These are phyloP conservation scores for Takashimella koratensis DNA, from an alignment of 1,284 basidiomycete genomes.

Conservation along the genomic window DNA sequence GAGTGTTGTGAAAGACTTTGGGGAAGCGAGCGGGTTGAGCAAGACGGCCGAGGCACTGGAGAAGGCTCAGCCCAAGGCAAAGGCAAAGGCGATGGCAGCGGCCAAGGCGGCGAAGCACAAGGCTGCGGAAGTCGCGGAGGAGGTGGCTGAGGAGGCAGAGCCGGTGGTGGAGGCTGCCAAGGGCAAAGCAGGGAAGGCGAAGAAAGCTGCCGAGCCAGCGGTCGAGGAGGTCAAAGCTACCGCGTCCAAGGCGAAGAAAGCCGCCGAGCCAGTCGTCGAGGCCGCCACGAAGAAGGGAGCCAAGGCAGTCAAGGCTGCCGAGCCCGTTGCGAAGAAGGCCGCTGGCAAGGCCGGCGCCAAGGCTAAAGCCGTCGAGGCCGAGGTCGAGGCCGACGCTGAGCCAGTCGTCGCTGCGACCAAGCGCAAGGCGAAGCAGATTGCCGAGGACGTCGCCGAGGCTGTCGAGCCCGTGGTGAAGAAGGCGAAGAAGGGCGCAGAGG, in stretches of 20 bases:
- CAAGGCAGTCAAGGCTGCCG: too few relatives aligned
- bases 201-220: slow-evolving; percentile 7
- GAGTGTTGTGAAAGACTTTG: slow-evolving; percentile 12
- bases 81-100: slow-evolving; percentile 17
- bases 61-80: slow-evolving; percentile 11
- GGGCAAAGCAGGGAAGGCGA: slow-evolving; percentile 7
- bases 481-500: slow-evolving; percentile 4
- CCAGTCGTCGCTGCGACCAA: neutral
- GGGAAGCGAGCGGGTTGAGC: slow-evolving; percentile 13
- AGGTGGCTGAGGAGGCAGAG: slow-evolving; percentile 5
- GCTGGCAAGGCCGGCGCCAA: neutral
- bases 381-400: slow-evolving; percentile 2
- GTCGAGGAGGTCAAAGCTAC: slow-evolving; percentile 1
- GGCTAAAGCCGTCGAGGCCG: slow-evolving; percentile 6
- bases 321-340: neutral
- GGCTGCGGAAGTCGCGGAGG: too few relatives aligned
- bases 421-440: neutral
- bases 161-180: slow-evolving; percentile 6
- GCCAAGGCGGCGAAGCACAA: slow-evolving; percentile 9
- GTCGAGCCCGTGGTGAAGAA: neutral
- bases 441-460: neutral
- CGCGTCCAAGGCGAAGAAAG: slow-evolving; percentile 13
- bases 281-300: slow-evolving; percentile 13
- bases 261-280: slow-evolving; percentile 15
- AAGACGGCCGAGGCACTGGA: slow-evolving; percentile 1